Conservation (phyloP, 1,139 yeast genomes). For the Candida glucosophila region DNA sequence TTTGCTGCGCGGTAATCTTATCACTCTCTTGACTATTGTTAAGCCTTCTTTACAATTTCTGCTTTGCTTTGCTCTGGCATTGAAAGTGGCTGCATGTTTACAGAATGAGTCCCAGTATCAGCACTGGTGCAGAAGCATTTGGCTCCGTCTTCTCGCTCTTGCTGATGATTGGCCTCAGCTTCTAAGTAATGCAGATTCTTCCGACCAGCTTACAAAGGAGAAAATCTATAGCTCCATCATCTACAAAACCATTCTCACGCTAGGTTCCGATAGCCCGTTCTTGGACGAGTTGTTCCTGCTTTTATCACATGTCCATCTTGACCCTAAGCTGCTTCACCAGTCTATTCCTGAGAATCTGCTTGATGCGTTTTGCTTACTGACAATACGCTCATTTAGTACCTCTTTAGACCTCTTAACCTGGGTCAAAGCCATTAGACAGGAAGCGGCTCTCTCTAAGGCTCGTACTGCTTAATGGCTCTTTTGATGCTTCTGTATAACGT, state of each 20-base stretch:
- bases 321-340: too few relatives aligned
- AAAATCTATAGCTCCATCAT: slow-evolving; percentile 35
- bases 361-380: slow-evolving; percentile 8
- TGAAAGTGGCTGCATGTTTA: slow-evolving; percentile 23
- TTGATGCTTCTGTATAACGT: too few relatives aligned
- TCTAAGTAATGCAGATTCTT: slow-evolving; percentile 28
- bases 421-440: slow-evolving; percentile 18
- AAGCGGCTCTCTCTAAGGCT: too few relatives aligned
- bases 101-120: slow-evolving; percentile 16
- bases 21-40: slow-evolving; percentile 50
- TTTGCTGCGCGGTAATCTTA: slow-evolving; percentile 37
- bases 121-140: slow-evolving; percentile 28
- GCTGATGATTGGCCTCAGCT: slow-evolving; percentile 50
- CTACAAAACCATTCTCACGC: slow-evolving; percentile 31
- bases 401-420: slow-evolving; percentile 16
- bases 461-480: too few relatives aligned
- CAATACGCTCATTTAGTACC: slow-evolving; percentile 8
- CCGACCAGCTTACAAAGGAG: slow-evolving; percentile 36
- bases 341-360: too few relatives aligned
- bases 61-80: slow-evolving; percentile 27
- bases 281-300: slow-evolving; percentile 8
- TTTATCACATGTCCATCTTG: too few relatives aligned
- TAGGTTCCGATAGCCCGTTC: slow-evolving; percentile 7
- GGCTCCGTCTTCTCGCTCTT: slow-evolving; percentile 55
- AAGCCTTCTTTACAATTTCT: slow-evolving; percentile 20